A percentile compares a stretch with the other conserved stretches of the same genome.
Evolutionary conservation across 129 eudicot genomes (phyloP).

Genomic region (Artemisia annua): DNA sequence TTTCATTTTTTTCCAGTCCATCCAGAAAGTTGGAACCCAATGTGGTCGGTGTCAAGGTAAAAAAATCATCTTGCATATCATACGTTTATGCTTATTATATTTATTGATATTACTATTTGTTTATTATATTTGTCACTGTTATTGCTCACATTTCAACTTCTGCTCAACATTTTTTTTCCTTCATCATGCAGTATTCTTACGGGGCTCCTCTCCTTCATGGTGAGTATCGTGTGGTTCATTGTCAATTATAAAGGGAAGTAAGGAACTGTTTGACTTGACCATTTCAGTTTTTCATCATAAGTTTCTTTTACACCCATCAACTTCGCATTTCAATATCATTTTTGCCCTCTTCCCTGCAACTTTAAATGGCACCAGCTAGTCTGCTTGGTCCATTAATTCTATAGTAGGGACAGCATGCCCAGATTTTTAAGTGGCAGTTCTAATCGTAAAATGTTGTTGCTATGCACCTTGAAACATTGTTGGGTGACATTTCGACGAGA

Average conservation of each 20-base stretch:
- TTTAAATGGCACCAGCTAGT: neutral
- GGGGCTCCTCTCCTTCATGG: slow-evolving; percentile 98
- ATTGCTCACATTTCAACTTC: neutral
- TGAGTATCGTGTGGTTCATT: slow-evolving; percentile 42
- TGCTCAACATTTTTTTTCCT: slow-evolving; percentile 12
- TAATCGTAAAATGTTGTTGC: neutral
- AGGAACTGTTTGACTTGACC: neutral
- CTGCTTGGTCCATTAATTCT: neutral
- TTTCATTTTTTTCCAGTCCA: slow-evolving; percentile 52
- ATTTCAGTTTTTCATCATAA: slow-evolving; percentile 3
- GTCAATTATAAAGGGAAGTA: slow-evolving; percentile 8
- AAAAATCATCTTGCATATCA: neutral
- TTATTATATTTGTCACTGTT: slow-evolving; percentile 6
- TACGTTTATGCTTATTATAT: neutral
- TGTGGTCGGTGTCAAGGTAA: slow-evolving; percentile 99
- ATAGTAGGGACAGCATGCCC: neutral
- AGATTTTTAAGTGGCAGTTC: neutral
- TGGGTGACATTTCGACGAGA: neutral
- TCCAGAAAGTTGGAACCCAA: slow-evolving; percentile 99
- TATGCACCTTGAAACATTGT: neutral
- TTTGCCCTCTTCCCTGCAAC: neutral
- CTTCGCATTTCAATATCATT: neutral
- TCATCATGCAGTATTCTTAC: slow-evolving; percentile 79
- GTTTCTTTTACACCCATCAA: neutral
- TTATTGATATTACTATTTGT: slow-evolving; percentile 19